Evolutionary conservation across 2,329 filamentous ascomycete genomes (phyloP), one percentile per base, ranked within the genome.

Genomic region (Ophiostoma himal-ulmi): DNA sequence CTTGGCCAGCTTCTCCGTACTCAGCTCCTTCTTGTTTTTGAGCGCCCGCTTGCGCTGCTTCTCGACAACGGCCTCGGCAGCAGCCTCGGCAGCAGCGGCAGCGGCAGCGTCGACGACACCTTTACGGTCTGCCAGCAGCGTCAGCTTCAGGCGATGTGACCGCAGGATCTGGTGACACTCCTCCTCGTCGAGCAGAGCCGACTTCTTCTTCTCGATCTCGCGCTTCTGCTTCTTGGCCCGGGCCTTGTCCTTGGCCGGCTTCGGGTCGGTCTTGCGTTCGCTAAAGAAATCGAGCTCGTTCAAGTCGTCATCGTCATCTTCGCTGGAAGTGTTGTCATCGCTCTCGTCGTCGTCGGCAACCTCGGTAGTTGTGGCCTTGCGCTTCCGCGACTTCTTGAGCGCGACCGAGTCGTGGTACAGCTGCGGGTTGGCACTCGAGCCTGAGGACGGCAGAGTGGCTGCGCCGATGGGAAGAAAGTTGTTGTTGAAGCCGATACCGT

Each of bases 61-160:
- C 17, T 70, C 39, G 6, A 26, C 62, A 14, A 62, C 67, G 13
- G 52, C 66, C 14, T 65, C 62, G n/a, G 44, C 68, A 0, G 70
- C 70, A 7, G 65, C 68, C 11, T 62, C 68, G 20, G 70, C 70
- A 0, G 70, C 68, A 0, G 69, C 71, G 6, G 68, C 44, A 3
- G 71, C 70, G 80, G 79, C 72, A 70, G 78, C 80, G 76, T 77
- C 57, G 69, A 83, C 68, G 70, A 83, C 82, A 75, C 83, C 83
- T 76, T 84, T 86, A 72, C 83, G 83, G 57, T 78, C 78, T 8
- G 86, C 87, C n/a, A 97, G 81, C 67, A 96, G 82, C 0, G 91
- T 92, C 54, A 96, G 86, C 79, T 97, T 97, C 74, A 97, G 83
- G 73, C 93, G 91, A 79, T 97, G 93, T 70, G 88, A 90, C 72